These are phyloP conservation scores for Viridothelium virens DNA, from an alignment of 495 filamentous ascomycete species.

Conservation along the genomic window DNA sequence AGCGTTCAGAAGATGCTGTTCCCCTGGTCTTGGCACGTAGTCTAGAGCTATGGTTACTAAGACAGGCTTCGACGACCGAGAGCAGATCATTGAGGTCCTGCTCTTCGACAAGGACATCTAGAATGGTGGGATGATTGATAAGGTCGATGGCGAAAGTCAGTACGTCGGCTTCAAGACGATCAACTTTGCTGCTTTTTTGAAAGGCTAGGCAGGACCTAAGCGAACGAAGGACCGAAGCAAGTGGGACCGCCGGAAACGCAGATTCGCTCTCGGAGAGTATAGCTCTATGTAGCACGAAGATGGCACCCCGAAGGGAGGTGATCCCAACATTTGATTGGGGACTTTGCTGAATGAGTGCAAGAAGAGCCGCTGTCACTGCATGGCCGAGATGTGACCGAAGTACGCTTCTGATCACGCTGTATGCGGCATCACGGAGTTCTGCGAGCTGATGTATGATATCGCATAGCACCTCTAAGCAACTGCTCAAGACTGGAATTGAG, in stretches of 20 bases:
- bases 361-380: conserved; percentile 25
- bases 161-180: neutral
- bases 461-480: conserved; percentile 71
- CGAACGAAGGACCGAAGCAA: conserved; percentile 1
- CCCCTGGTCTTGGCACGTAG: neutral
- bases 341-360: conserved; percentile 20
- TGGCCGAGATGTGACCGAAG: conserved; percentile 72
- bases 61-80: neutral
- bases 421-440: conserved; percentile 60
- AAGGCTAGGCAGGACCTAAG: neutral
- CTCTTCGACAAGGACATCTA: neutral
- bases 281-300: conserved; percentile 28
- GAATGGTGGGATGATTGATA: neutral
- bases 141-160: neutral
- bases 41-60: conserved; percentile 1
- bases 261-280: conserved; percentile 17
- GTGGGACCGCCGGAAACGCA: neutral
- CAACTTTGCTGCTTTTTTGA: conserved; percentile 6
- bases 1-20: neutral
- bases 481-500: conserved; percentile 56
- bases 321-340: conserved; percentile 6
- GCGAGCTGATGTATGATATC: conserved; percentile 70
- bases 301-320: conserved; percentile 22
- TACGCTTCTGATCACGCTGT: conserved; percentile 66
- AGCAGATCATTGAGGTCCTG: conserved; percentile 4